phyloP scores from a whole-genome alignment of 208 protist species.

The Crithidia bombi region DNA sequence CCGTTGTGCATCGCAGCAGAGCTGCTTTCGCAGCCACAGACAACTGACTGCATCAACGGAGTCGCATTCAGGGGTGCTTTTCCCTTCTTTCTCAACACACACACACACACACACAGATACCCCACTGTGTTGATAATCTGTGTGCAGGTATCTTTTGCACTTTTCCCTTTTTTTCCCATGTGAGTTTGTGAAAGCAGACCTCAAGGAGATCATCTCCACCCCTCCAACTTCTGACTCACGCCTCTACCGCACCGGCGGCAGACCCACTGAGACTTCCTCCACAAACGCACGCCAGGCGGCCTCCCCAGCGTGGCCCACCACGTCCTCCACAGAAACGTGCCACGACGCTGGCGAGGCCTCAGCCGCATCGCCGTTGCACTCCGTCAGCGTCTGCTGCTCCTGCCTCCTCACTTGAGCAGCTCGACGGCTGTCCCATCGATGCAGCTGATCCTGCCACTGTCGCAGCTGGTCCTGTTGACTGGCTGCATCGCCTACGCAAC shows the following conservation, averaged over 20 bases:
- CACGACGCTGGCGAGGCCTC: not conserved
- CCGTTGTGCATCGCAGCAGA: no score
- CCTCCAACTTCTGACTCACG: not conserved
- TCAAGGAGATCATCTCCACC: no score
- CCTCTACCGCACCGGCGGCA: not conserved
- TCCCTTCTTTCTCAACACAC: no score
- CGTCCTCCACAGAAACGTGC: constrained; percentile 13
- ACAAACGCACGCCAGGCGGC: constrained; percentile 13
- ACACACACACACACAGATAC: no score
- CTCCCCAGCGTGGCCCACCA: constrained; percentile 27
- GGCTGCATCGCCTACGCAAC: constrained; percentile 17
- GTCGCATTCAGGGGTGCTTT: no score
- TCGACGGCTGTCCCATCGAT: constrained; percentile 26
- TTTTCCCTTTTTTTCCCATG: no score
- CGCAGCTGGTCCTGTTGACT: constrained; percentile 20
- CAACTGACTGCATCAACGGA: no score
- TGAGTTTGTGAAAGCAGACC: no score
- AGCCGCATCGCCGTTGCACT: not conserved
- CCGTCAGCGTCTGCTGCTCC: not conserved
- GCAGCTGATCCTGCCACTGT: constrained; percentile 19
- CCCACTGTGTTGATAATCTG: no score
- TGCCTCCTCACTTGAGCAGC: not conserved
- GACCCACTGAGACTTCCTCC: constrained; percentile 11
- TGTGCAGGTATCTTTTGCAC: no score
- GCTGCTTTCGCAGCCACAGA: no score